Conservation (phyloP, 1,139 yeast species). For the Nakaseomyces nivariensis region DNA sequence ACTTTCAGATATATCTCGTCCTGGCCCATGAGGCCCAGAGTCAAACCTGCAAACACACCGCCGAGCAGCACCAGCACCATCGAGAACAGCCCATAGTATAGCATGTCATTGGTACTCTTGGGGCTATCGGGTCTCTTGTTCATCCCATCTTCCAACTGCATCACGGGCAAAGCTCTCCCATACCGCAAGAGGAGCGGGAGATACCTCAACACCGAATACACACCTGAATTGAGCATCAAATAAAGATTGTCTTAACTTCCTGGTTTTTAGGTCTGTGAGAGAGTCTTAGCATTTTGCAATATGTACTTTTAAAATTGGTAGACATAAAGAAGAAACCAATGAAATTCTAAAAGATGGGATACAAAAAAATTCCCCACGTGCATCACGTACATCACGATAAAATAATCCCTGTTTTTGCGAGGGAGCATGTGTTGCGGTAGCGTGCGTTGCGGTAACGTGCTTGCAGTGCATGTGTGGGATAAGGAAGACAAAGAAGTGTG, state of each 20-base stretch:
- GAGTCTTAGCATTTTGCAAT: too few relatives aligned
- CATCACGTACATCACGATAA: too few relatives aligned
- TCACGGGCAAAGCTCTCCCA: background rate
- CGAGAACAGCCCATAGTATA: constrained; percentile 36
- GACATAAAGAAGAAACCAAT: too few relatives aligned
- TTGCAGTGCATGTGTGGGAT: too few relatives aligned
- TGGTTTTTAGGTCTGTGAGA: background rate
- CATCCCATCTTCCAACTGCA: background rate
- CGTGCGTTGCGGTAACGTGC: too few relatives aligned
- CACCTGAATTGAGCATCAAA: background rate
- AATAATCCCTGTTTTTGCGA: too few relatives aligned
- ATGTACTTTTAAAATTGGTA: too few relatives aligned
- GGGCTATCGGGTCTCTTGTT: background rate
- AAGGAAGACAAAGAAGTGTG: too few relatives aligned
- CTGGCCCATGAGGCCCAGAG: constrained; percentile 94
- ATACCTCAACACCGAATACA: background rate
- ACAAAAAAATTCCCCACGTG: too few relatives aligned
- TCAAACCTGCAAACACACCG: constrained; percentile 92
- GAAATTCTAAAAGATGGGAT: too few relatives aligned
- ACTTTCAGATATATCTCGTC: constrained; percentile 85
- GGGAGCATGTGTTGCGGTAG: too few relatives aligned
- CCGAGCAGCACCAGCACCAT: constrained; percentile 70
- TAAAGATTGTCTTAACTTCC: background rate
- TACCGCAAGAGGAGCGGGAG: constrained; percentile 1
- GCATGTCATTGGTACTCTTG: background rate